Percentiles rank a stretch among this genome's conserved stretches.
These are phyloP conservation scores for Mrakia blollopis DNA, from an alignment of 768 basidiomycete genomes.

Conservation along the genomic window DNA sequence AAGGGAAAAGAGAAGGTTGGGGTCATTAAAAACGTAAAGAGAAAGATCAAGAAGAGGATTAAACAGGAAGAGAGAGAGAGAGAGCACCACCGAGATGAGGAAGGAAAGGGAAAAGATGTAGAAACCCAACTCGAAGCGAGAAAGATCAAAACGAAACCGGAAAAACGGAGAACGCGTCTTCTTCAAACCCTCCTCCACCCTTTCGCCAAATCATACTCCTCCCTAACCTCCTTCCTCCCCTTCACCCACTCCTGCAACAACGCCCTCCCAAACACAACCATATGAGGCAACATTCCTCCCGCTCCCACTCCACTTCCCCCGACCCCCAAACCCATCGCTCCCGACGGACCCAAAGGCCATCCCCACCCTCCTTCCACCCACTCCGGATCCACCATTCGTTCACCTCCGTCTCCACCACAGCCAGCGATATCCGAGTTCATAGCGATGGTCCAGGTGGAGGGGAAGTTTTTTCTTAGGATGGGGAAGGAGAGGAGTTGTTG, in stretches of 20 bases:
- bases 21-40: too few relatives aligned
- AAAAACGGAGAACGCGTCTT: background rate
- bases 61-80: too few relatives aligned
- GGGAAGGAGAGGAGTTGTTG: conserved; percentile 11
- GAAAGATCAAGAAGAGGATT: too few relatives aligned
- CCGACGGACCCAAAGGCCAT: conserved; percentile 16
- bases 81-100: background rate
- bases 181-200: conserved; percentile 2
- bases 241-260: conserved; percentile 30
- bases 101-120: background rate
- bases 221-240: conserved; percentile 1
- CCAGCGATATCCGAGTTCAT: conserved; percentile 14
- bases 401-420: conserved; percentile 1
- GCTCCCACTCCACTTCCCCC: conserved; percentile 9
- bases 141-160: background rate
- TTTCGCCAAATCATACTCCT: background rate
- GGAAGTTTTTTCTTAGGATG: conserved; percentile 14
- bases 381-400: conserved; percentile 22
- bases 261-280: conserved; percentile 29
- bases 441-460: conserved; percentile 9
- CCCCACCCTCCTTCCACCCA: conserved; percentile 24
- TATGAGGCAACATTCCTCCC: conserved; percentile 30
- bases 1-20: background rate
- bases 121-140: background rate
- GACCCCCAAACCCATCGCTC: background rate